Evolutionary conservation across 495 filamentous ascomycete species (phyloP).

Genomic region (Glutinoglossum americanum): DNA sequence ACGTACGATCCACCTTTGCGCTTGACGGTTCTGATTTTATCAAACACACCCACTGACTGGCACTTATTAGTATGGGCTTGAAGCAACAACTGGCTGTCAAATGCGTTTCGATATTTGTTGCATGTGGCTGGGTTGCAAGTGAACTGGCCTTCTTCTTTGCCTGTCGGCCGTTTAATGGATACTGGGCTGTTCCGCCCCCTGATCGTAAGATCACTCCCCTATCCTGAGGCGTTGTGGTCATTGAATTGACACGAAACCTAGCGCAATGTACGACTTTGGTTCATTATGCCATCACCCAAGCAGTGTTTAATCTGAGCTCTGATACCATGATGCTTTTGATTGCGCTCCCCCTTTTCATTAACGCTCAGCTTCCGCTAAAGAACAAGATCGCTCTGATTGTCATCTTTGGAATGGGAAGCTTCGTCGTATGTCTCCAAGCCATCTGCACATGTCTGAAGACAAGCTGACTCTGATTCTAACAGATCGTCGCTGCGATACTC

Average conservation of each 20-base stretch:
- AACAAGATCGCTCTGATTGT: conserved; percentile 16
- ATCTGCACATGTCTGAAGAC: neutral
- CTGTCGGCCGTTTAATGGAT: conserved; percentile 13
- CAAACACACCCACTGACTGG: neutral
- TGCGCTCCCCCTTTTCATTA: conserved; percentile 21
- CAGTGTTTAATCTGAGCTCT: conserved; percentile 27
- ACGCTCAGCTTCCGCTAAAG: conserved; percentile 18
- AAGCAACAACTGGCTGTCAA: conserved; percentile 7
- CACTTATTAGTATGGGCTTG: neutral
- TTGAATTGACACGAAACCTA: conserved; percentile 1
- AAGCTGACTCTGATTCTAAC: neutral
- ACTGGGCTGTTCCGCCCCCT: conserved; percentile 15
- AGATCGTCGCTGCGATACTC: conserved; percentile 8
- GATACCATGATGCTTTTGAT: conserved; percentile 26
- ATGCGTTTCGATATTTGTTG: conserved; percentile 10
- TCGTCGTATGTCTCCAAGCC: conserved; percentile 11
- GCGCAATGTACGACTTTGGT: conserved; percentile 29
- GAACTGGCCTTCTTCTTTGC: conserved; percentile 13
- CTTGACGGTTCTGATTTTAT: neutral
- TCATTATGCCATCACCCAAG: conserved; percentile 30
- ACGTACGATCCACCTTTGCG: conserved; percentile 14
- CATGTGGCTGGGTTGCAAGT: conserved; percentile 10
- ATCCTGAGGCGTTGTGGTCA: conserved; percentile 7
- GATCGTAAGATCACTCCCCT: neutral
- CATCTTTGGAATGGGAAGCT: conserved; percentile 25